These are phyloP conservation scores for Pisolithus tinctorius DNA, from an alignment of 768 basidiomycete species.

Conservation along the genomic window DNA sequence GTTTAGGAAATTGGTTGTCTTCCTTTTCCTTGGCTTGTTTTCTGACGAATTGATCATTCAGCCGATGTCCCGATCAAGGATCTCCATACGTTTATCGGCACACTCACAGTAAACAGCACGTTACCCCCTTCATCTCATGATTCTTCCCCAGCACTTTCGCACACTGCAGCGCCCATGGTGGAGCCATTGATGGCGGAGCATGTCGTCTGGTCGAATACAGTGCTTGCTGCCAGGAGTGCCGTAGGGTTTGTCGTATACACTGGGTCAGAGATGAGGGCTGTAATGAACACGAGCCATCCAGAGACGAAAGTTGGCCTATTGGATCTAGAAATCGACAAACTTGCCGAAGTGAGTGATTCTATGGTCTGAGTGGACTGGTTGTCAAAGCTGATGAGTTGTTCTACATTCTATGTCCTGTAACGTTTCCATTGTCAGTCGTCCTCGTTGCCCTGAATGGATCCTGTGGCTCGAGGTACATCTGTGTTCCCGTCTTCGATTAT, in stretches of 20 bases:
- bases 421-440: constrained; percentile 83
- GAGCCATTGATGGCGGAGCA: constrained; percentile 94
- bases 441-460: constrained; percentile 96
- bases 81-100: constrained; percentile 92
- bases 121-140: constrained; percentile 6
- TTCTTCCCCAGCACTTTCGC: constrained; percentile 24
- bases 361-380: background rate
- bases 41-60: constrained; percentile 18
- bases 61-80: constrained; percentile 96
- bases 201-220: constrained; percentile 95
- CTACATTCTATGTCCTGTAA: constrained; percentile 90
- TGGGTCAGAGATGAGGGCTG: constrained; percentile 89
- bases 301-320: constrained; percentile 89
- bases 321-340: constrained; percentile 89
- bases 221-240: constrained; percentile 89
- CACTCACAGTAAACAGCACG: constrained; percentile 61
- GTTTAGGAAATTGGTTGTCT: no score
- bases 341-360: constrained; percentile 70
- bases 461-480: constrained; percentile 87
- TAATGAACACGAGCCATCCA: constrained; percentile 98
- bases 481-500: constrained; percentile 95
- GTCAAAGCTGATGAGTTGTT: background rate
- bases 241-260: constrained; percentile 94
- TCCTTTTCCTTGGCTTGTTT: background rate
- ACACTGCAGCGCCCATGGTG: constrained; percentile 39